Evolutionary conservation across 345 rosid genomes (phyloP).

Genomic region (Barbarea vulgaris): DNA sequence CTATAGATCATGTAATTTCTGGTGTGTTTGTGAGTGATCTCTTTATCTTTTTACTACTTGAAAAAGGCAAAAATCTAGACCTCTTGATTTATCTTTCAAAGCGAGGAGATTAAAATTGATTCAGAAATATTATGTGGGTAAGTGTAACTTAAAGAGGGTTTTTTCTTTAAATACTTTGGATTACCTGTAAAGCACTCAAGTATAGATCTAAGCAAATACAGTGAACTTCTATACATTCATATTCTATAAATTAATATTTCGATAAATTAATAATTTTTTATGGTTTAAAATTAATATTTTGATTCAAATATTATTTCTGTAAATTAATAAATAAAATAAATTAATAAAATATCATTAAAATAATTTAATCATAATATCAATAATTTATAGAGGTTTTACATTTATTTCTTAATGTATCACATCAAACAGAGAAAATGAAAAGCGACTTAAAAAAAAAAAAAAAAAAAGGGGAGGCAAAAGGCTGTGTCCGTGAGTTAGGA

Average conservation of each 20-base stretch:
- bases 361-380: too few species aligned
- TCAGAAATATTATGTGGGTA: background rate
- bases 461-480: slow-evolving; percentile 29
- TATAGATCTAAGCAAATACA: slow-evolving; percentile 15
- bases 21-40: slow-evolving; percentile 36
- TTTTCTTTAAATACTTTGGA: background rate
- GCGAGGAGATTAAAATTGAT: background rate
- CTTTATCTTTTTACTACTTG: background rate
- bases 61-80: background rate
- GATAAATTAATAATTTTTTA: too few species aligned
- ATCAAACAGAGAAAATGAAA: slow-evolving; percentile 17
- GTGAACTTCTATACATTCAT: too few species aligned
- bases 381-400: too few species aligned
- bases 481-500: slow-evolving; percentile 18
- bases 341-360: too few species aligned
- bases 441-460: background rate
- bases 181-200: slow-evolving; percentile 16
- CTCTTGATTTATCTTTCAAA: background rate
- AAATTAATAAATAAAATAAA: too few species aligned
- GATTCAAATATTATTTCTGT: too few species aligned
- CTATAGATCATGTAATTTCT: slow-evolving; percentile 6
- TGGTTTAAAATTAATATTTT: too few species aligned
- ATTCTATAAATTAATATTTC: too few species aligned
- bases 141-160: too few species aligned
- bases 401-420: too few species aligned